Conservation (phyloP, 495 filamentous ascomycete species). For the Staphylotrichum longicolle region DNA sequence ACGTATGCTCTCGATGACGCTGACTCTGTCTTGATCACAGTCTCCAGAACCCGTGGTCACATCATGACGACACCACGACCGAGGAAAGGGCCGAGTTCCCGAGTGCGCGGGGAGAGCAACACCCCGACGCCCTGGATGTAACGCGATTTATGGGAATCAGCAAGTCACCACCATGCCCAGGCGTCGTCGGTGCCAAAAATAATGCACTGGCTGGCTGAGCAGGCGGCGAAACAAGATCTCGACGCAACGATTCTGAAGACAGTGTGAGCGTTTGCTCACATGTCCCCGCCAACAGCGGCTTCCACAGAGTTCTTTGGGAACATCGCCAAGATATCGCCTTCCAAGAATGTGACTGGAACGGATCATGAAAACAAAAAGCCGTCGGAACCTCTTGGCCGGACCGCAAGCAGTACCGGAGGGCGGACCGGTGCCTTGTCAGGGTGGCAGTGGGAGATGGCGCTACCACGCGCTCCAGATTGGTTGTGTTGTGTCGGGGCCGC, state of each 20-base stretch:
- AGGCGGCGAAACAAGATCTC: too few species aligned
- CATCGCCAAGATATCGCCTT: neutral
- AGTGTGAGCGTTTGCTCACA: too few species aligned
- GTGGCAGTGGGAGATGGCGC: conserved; percentile 6
- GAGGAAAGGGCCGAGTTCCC: conserved; percentile 10
- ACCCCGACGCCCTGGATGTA: too few species aligned
- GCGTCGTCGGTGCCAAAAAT: too few species aligned
- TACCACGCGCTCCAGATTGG: neutral
- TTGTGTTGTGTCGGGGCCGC: neutral
- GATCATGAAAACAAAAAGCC: conserved; percentile 2
- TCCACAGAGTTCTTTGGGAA: neutral
- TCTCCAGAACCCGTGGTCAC: neutral
- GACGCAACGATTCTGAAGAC: too few species aligned
- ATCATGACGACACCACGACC: neutral
- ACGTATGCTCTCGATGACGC: neutral
- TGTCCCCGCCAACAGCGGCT: too few species aligned
- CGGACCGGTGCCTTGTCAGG: conserved; percentile 12
- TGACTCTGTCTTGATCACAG: neutral
- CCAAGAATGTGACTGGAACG: neutral
- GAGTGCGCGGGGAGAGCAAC: neutral
- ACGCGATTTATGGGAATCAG: too few species aligned
- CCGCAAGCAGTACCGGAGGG: conserved; percentile 10
- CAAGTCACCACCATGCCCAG: too few species aligned
- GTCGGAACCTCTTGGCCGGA: conserved; percentile 10
- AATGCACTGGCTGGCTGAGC: too few species aligned